Percentiles rank a stretch among this genome's conserved stretches.
Evolutionary conservation across 768 basidiomycete genomes (phyloP).

Genomic region (Mycena olivaceomarginata): DNA sequence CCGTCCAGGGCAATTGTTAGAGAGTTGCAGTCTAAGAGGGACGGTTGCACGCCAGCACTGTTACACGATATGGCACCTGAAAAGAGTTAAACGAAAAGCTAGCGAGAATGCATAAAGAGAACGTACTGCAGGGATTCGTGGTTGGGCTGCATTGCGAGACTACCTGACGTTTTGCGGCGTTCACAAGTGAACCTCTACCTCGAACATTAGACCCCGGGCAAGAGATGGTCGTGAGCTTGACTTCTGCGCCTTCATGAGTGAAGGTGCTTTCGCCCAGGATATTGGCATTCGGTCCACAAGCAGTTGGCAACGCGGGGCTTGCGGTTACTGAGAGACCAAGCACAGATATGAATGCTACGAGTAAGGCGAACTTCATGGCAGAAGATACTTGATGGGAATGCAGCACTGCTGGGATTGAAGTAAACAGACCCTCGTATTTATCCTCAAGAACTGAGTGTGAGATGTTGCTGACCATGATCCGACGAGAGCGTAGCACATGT

Average conservation of each 20-base stretch:
- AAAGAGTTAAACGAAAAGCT: conserved; percentile 19
- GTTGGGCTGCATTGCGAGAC: too few species aligned
- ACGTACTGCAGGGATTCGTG: conserved; percentile 13
- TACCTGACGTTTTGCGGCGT: neutral
- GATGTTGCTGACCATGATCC: too few species aligned
- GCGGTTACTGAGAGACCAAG: conserved; percentile 23
- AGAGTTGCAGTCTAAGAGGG: conserved; percentile 11
- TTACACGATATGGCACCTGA: conserved; percentile 11
- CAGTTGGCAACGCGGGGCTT: conserved; percentile 19
- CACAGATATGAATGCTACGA: conserved; percentile 12
- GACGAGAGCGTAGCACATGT: too few species aligned
- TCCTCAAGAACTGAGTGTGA: too few species aligned
- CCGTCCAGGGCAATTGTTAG: conserved; percentile 26
- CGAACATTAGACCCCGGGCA: conserved; percentile 18
- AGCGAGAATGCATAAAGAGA: conserved; percentile 17
- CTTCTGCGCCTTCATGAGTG: conserved; percentile 15
- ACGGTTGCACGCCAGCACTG: conserved; percentile 13
- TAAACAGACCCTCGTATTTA: too few species aligned
- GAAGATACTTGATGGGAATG: conserved; percentile 2
- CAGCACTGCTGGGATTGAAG: too few species aligned
- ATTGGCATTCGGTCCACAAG: too few species aligned
- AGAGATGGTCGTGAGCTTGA: conserved; percentile 19
- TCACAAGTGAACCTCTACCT: neutral
- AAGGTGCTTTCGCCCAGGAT: neutral
- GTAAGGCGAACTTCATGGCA: conserved; percentile 16